These are phyloP conservation scores for Hemisphaericaspora subhashii DNA, from an alignment of 1,139 yeast species.

Conservation along the genomic window DNA sequence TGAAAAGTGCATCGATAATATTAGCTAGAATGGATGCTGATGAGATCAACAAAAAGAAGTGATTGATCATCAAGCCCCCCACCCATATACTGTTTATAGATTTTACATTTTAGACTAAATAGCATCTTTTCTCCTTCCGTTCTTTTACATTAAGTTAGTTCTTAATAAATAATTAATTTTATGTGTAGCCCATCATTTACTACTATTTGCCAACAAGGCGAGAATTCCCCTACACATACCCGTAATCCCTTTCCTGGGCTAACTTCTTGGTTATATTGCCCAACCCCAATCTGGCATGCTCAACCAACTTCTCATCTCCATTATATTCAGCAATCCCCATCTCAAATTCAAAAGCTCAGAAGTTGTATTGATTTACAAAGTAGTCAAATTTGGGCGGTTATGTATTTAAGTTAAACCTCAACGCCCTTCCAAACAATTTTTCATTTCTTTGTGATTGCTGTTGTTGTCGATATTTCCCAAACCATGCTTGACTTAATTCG, in stretches of 20 bases:
- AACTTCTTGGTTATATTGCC: conserved; percentile 21
- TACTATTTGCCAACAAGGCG: background rate
- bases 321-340: conserved; percentile 29
- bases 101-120: background rate
- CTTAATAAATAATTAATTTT: too few relatives aligned
- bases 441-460: conserved; percentile 8
- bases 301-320: conserved; percentile 27
- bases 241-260: conserved; percentile 32
- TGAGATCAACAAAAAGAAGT: conserved; percentile 24
- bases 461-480: conserved; percentile 10
- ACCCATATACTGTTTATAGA: too few relatives aligned
- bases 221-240: conserved; percentile 18
- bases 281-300: conserved; percentile 36
- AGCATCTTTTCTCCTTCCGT: background rate
- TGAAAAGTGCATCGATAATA: conserved; percentile 79
- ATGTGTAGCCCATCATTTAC: too few relatives aligned
- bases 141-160: background rate
- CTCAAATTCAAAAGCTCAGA: conserved; percentile 35
- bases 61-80: background rate
- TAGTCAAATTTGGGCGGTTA: conserved; percentile 29
- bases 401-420: conserved; percentile 42
- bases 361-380: too few relatives aligned
- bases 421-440: conserved; percentile 24
- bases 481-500: conserved; percentile 33
- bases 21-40: conserved; percentile 82